These are phyloP conservation scores for Pythium volutum DNA, from an alignment of 352 stramenopile genomes.

Conservation along the genomic window DNA sequence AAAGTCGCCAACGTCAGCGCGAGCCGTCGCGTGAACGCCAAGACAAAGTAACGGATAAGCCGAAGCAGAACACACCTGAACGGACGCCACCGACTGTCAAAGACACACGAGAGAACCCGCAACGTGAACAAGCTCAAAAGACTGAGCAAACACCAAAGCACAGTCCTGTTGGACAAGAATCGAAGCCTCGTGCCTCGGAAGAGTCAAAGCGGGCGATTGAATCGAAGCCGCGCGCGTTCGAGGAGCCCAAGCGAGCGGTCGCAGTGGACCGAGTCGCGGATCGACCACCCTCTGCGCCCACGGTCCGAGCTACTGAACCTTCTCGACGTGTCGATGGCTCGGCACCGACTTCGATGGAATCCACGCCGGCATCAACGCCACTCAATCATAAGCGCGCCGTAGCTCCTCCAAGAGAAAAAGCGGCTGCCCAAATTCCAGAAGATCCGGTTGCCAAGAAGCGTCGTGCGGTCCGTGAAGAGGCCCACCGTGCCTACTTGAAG, in stretches of 20 bases:
- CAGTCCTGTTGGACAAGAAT: not conserved
- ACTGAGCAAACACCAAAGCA: not conserved
- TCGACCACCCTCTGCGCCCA: not conserved
- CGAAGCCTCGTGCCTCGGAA: not conserved
- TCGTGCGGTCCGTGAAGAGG: slow-evolving; percentile 21
- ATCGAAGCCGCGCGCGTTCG: not conserved
- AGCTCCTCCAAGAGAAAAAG: not conserved
- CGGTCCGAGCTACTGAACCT: not conserved
- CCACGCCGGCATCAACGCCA: slow-evolving; percentile 13
- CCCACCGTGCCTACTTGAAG: slow-evolving; percentile 50
- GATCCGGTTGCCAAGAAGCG: slow-evolving; percentile 15
- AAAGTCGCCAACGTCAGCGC: not conserved
- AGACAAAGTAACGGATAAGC: not conserved
- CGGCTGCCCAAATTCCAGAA: not conserved
- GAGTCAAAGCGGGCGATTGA: not conserved
- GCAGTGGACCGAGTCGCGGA: not conserved
- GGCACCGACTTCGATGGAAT: slow-evolving; percentile 8
- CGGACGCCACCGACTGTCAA: not conserved
- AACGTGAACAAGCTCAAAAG: not conserved
- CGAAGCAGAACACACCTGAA: not conserved
- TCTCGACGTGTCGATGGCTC: not conserved
- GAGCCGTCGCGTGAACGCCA: not conserved
- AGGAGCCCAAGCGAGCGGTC: not conserved
- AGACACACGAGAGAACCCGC: not conserved
- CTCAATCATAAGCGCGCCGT: not conserved